A percentile compares a stretch with the other conserved stretches of the same genome.
phyloP scores from a whole-genome alignment of 257 asterid species.

The Solanum gandarillasii region DNA sequence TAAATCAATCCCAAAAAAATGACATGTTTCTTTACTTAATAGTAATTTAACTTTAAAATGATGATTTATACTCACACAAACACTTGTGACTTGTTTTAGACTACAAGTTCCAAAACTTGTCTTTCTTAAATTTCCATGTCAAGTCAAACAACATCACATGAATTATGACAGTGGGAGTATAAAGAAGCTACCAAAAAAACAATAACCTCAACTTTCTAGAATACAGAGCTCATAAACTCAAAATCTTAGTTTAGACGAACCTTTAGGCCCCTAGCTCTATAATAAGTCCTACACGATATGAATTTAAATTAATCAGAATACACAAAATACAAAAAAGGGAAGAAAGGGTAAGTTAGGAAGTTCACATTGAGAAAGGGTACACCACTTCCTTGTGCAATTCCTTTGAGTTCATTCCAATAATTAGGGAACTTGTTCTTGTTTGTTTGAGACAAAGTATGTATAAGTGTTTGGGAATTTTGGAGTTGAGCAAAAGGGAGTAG shows the following conservation, averaged over 20 bases:
- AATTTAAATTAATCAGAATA: background rate
- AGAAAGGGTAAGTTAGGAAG: background rate
- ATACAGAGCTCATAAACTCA: background rate
- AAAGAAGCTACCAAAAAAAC: background rate
- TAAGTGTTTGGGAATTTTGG: slow-evolving; percentile 33
- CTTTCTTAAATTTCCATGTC: fast-evolving
- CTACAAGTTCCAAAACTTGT: too few relatives aligned
- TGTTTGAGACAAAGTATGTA: slow-evolving; percentile 30
- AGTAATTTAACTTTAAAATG: background rate
- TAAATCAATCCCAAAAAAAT: too few relatives aligned
- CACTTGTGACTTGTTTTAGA: background rate
- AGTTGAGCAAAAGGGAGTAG: slow-evolving; percentile 69
- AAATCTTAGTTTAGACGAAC: background rate
- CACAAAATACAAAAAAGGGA: background rate
- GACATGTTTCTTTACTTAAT: too few relatives aligned
- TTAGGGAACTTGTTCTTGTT: slow-evolving; percentile 45
- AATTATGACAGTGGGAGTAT: background rate
- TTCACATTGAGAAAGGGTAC: slow-evolving; percentile 56
- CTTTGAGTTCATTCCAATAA: slow-evolving; percentile 76
- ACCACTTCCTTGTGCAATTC: slow-evolving; percentile 68
- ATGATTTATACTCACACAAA: background rate
- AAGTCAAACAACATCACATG: too few relatives aligned
- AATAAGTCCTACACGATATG: fast-evolving
- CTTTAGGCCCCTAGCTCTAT: background rate
- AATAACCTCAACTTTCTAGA: background rate